These are phyloP conservation scores for Entomortierella beljakovae DNA, from an alignment of 192 early-diverging fungal species.

Conservation along the genomic window DNA sequence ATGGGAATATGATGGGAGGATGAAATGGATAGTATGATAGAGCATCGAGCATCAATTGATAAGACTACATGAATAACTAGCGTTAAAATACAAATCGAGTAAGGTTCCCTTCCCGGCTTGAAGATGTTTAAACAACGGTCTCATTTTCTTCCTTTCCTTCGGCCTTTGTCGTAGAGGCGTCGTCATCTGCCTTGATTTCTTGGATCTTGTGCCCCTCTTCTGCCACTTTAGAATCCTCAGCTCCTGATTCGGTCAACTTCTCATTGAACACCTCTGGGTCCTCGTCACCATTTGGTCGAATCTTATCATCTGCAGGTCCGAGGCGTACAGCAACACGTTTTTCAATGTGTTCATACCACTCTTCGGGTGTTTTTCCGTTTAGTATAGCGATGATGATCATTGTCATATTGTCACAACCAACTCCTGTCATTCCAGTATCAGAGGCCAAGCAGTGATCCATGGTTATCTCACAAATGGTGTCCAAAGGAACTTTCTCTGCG, in stretches of 20 bases:
- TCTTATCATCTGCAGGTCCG: constrained; percentile 17
- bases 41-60: not conserved
- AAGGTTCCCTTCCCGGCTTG: not conserved
- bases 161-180: not conserved
- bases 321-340: constrained; percentile 26
- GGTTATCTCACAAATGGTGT: constrained; percentile 83
- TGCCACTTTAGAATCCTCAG: not conserved
- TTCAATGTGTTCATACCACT: constrained; percentile 77
- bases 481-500: constrained; percentile 67
- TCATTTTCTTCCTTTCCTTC: not conserved
- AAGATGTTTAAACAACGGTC: not conserved
- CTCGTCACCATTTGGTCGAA: constrained; percentile 40
- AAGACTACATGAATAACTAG: not conserved
- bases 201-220: not conserved
- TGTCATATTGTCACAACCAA: constrained; percentile 99
- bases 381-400: constrained; percentile 92
- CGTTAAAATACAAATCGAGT: not conserved
- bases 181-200: not conserved
- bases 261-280: constrained; percentile 25
- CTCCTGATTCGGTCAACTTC: not conserved
- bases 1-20: not conserved
- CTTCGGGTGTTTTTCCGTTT: constrained; percentile 77
- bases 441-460: constrained; percentile 94
- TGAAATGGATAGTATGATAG: not conserved
- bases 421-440: constrained; percentile 87